These are phyloP conservation scores for Umbelopsis isabellina DNA, from an alignment of 192 early-diverging fungal species.

Conservation along the genomic window DNA sequence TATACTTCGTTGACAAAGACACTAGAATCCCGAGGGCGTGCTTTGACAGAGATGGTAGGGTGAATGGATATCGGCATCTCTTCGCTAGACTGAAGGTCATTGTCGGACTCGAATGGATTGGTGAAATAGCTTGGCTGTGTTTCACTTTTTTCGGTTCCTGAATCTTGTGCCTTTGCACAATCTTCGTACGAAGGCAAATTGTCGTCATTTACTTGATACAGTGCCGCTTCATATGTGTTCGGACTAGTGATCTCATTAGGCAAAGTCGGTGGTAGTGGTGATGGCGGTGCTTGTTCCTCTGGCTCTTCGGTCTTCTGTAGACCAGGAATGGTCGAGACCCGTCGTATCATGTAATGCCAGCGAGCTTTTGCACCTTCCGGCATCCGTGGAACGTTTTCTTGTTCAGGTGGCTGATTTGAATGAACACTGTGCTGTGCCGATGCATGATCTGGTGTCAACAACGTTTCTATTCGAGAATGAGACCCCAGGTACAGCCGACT, in stretches of 20 bases:
- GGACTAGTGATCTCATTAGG: background rate
- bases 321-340: background rate
- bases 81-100: background rate
- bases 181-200: conserved; percentile 38
- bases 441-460: conserved; percentile 3
- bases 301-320: background rate
- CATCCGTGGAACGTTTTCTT: background rate
- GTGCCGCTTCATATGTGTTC: background rate
- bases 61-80: background rate
- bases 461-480: background rate
- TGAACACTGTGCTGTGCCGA: background rate
- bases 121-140: conserved; percentile 36
- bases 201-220: conserved; percentile 21
- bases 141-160: conserved; percentile 11
- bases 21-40: background rate
- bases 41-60: background rate
- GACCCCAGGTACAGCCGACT: conserved; percentile 3
- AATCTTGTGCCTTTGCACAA: conserved; percentile 16
- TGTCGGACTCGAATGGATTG: conserved; percentile 37
- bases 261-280: background rate
- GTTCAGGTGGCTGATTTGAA: background rate
- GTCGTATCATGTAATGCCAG: conserved; percentile 3
- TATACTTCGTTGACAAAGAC: background rate
- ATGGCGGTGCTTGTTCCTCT: background rate
- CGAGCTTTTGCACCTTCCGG: background rate